Evolutionary conservation across 148 eudicot genomes (phyloP), one percentile per base, ranked within the genome.

Genomic region (Drosera capensis): DNA sequence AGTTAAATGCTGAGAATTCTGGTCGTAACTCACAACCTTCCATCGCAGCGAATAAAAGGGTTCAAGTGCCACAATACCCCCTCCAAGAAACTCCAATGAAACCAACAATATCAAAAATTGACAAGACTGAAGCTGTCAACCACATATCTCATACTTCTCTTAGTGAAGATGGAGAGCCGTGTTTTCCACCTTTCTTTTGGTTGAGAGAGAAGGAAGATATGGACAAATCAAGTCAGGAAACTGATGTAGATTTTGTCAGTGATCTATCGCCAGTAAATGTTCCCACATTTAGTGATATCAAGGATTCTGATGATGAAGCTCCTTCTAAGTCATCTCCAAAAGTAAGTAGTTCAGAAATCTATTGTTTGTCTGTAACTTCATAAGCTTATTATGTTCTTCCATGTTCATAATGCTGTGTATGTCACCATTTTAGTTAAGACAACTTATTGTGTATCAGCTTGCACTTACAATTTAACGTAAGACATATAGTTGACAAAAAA

Each of bases 211-310:
- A 72, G 40, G 79, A 67, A 40, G 76, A 74, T 50, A 57, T 7
- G 25, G 86, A 80, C 13, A 77, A 74, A 20, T 44, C 56, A 48
- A 88, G 72, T 50, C 75, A 68, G 45, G 68, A 37, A 39, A 71
- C 69, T 7, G 65, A 71, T 53, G 64, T 45, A 17, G 76, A 63
- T 38, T 56, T 45, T 45, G 19, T 64, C 39, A 64, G 67, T 49
- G 63, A 62, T 25, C 69, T n/a, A n/a, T 68, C 94, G 56, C 92
- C 86, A 2, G 66, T 55, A 51, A 65, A 74, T 34, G 74, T 48
- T 71, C 86, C 94, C 16, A 68, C 57, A 37, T 88, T 88, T 49
- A 83, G 94, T 52, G 94, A 88, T 58, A 71, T 88, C 29, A 83
- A 77, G 62, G 92, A 88, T 46, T 80, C 92, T n/a, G 94, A 83